Base-by-base conservation (phyloP, 202 grass and related monocot genomes). In the Zizania palustris region DNA sequence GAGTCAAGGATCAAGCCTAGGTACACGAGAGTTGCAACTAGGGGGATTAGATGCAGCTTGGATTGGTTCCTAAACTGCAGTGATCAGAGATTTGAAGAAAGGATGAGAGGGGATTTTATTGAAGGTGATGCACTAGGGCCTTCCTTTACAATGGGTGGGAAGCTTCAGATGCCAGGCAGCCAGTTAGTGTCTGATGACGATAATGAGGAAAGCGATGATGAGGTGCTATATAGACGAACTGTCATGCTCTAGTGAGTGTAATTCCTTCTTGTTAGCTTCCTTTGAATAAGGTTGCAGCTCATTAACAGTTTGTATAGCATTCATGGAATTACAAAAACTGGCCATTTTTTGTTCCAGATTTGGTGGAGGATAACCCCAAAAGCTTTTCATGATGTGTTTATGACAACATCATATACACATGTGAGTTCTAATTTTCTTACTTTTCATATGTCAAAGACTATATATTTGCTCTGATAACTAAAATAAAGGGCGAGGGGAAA, bases 1-100 rank as follows among this genome's bases (percentile, higher is more conserved):
- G 94, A 97, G 60, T 93, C 94, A 4, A 89, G 94, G 80, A 94
- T 97, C 34, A 97, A 97, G 77, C 94, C 84, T 16, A 91, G 91
- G 70, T 92, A 92, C 82, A 87, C 75, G 58, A 90, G 73, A 73
- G 53, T 97, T 22, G 78, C 64, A 12, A 81, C 59, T 42, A 93
- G 88, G 53, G 89, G 89, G 22, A 86, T 93, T 19, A 85, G 79
- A 45, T 97, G 94, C 77, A 93, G 60, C 48, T 78, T 97, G 54
- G 89, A 97, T 84, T 97, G 94, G 94, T 90, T 97, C 55, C 74
- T 97, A 65, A 97, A 97, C 69, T 97, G 94, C 73, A 97, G 91
- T 11, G 94, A 97, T 78, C 86, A 86, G 80, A 90, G 82, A 62
- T 97, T 97, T 68, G 89, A 92, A 73, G 94, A 97, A 76, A 90